Percentiles rank a stretch among this genome's conserved stretches.
Conservation (phyloP, 208 protist genomes). For the Phytomonas serpens region DNA sequence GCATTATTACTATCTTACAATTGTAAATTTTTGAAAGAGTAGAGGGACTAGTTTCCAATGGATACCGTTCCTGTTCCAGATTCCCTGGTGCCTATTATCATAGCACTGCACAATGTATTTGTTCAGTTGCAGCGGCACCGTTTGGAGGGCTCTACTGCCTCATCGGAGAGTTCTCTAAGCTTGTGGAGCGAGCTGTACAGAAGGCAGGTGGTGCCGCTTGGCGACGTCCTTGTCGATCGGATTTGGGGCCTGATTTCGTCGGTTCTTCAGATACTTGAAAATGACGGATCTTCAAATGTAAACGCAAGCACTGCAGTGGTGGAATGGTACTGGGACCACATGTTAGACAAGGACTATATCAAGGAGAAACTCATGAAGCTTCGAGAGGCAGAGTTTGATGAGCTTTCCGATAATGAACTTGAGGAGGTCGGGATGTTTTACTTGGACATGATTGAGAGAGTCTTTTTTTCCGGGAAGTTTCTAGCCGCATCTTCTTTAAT, state of each 20-base stretch:
- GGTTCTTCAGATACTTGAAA: constrained; percentile 33
- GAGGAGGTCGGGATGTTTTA: constrained; percentile 33
- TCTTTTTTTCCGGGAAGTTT: constrained; percentile 56
- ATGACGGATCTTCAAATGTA: constrained; percentile 18
- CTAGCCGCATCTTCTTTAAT: constrained; percentile 41
- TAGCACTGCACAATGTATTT: constrained; percentile 14
- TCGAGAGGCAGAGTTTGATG: constrained; percentile 6
- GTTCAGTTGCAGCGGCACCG: constrained; percentile 18
- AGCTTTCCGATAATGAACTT: constrained; percentile 14
- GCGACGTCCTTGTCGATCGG: constrained; percentile 9
- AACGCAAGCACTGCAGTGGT: constrained; percentile 41
- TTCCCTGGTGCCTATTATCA: background rate
- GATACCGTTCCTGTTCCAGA: constrained; percentile 6
- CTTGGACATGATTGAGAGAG: constrained; percentile 42
- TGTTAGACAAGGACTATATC: constrained; percentile 22
- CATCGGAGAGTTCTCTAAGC: constrained; percentile 6
- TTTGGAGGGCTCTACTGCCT: constrained; percentile 9
- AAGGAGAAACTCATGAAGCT: constrained; percentile 24
- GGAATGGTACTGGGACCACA: constrained; percentile 43
- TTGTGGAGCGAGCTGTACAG: constrained; percentile 37
- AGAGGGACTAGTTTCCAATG: background rate
- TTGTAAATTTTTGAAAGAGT: background rate
- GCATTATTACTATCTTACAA: background rate
- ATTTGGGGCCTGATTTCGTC: constrained; percentile 24
- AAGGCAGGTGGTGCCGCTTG: constrained; percentile 16